Conservation (phyloP, 345 rosid species). For the Luvunga scandens region DNA sequence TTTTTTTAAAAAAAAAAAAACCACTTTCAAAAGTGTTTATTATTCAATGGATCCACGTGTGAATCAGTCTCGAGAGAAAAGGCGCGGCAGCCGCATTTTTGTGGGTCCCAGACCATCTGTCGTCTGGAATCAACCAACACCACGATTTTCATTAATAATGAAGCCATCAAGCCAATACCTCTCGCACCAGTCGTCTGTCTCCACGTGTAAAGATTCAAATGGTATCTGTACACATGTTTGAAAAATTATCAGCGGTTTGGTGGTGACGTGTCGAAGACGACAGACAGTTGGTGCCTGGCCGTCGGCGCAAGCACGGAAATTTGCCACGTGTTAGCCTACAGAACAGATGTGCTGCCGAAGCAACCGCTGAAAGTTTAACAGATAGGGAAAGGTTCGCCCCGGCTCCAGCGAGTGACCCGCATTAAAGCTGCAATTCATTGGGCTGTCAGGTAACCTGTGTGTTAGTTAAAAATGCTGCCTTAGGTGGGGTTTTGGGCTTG, state of each 20-base stretch:
- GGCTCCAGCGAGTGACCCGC: not conserved
- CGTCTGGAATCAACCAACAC: slow-evolving; percentile 53
- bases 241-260: not conserved
- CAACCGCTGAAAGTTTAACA: not conserved
- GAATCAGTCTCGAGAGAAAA: slow-evolving; percentile 24
- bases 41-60: slow-evolving; percentile 44
- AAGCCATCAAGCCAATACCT: slow-evolving; percentile 9
- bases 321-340: slow-evolving; percentile 4
- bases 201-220: slow-evolving; percentile 26
- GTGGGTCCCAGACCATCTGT: slow-evolving; percentile 40
- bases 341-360: not conserved
- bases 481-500: no score
- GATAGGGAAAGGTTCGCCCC: not conserved
- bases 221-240: slow-evolving; percentile 12
- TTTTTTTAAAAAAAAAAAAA: no score
- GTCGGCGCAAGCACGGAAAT: slow-evolving; percentile 10
- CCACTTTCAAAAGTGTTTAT: not conserved
- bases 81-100: slow-evolving; percentile 57
- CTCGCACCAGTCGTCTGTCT: not conserved
- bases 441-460: slow-evolving; percentile 12
- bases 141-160: slow-evolving; percentile 1
- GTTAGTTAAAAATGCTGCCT: not conserved
- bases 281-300: slow-evolving; percentile 29
- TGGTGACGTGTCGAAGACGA: slow-evolving; percentile 30
- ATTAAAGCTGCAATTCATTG: slow-evolving; percentile 1